These are phyloP conservation scores for Trichophyton simii DNA, from an alignment of 2,329 filamentous ascomycete species.

Conservation along the genomic window DNA sequence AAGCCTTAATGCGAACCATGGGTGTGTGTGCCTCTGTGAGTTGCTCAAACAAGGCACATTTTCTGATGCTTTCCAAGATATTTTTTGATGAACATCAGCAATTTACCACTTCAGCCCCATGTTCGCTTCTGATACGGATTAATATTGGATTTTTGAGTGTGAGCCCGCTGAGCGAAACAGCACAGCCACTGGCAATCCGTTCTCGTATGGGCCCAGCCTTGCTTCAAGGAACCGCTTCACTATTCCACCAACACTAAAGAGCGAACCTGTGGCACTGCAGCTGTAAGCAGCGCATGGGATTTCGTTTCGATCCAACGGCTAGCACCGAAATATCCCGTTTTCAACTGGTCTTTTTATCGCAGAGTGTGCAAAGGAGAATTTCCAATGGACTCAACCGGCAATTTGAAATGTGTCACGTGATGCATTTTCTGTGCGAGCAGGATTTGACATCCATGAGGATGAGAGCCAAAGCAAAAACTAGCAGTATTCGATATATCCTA, in stretches of 20 bases:
- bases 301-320: background rate
- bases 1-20: slow-evolving; percentile 1
- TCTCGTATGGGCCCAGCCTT: background rate
- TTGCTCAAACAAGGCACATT: background rate
- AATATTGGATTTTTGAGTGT: background rate
- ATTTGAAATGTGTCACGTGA: no score
- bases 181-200: background rate
- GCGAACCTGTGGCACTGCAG: background rate
- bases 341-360: background rate
- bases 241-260: background rate
- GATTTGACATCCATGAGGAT: no score
- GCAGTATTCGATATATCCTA: no score
- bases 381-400: no score
- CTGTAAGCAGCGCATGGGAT: background rate
- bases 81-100: background rate
- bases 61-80: background rate
- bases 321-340: background rate
- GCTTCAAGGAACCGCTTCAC: background rate
- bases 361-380: no score
- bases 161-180: background rate
- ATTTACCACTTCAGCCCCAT: background rate
- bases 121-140: background rate
- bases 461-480: no score
- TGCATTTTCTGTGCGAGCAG: no score
- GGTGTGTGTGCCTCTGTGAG: background rate